phyloP scores from a whole-genome alignment of 345 rosid species.

The Corymbia maculata region DNA sequence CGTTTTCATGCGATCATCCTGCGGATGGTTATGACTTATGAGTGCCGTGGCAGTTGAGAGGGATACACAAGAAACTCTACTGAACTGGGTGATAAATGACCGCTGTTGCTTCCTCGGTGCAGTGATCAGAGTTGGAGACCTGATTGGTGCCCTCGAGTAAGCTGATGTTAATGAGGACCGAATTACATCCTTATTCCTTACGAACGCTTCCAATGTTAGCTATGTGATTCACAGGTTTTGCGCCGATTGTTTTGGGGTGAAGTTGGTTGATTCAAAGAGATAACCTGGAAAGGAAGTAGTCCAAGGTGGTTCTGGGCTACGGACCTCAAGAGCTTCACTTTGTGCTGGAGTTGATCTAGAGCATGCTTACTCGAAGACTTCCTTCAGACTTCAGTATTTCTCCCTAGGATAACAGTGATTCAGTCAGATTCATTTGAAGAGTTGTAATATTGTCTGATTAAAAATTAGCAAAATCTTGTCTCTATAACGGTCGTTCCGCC shows the following conservation, averaged over 20 bases:
- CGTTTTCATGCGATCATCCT: not conserved
- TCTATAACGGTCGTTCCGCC: not conserved
- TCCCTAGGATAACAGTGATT: not conserved
- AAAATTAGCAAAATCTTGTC: not conserved
- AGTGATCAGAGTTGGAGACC: not conserved
- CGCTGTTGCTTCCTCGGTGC: not conserved
- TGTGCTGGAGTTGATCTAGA: not conserved
- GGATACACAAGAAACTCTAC: not conserved
- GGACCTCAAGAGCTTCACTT: not conserved
- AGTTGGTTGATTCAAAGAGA: not conserved
- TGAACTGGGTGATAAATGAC: not conserved
- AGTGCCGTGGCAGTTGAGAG: not conserved
- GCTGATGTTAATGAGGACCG: not conserved
- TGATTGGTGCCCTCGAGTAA: not conserved
- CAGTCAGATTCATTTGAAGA: not conserved
- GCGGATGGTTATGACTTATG: not conserved
- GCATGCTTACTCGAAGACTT: not conserved
- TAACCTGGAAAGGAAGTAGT: not conserved
- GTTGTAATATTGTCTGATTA: not conserved
- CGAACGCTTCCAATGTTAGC: not conserved
- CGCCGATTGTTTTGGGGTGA: not conserved
- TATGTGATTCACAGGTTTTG: not conserved
- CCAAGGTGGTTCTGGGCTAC: not conserved
- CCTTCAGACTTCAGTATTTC: not conserved
- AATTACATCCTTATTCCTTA: not conserved